Evolutionary conservation across 192 early-diverging fungal species (phyloP), one percentile per base, ranked within the genome.

Genomic region (Lobulomyces angularis): DNA sequence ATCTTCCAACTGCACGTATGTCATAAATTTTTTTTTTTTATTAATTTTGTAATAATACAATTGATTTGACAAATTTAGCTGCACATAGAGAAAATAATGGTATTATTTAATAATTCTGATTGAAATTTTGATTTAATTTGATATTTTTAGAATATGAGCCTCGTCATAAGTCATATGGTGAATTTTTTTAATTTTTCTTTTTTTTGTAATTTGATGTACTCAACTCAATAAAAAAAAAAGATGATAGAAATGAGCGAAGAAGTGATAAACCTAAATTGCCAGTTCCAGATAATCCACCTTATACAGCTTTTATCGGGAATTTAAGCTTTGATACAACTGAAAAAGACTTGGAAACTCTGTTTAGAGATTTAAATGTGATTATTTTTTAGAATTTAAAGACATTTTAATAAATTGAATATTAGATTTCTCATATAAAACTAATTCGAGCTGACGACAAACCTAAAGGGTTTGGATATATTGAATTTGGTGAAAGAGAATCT

Each of bases 391-490:
- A n/a, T 41, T 43, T 41, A 8, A n/a, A n/a, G n/a, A 27, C 0
- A 29, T 21, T 1, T 4, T 7, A 24, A 27, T 5, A 1, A 11
- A 26, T 21, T 20, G 21, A 14, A 21, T 5, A n/a, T 30, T 48
- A 82, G 74, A 77, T 93, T 44, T 66, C 62, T 45, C 71, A 69
- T 17, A 73, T 95, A 36, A 77, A 90, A 24, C 69, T 98, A 45
- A 63, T 89, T 41, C 72, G 71, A 43, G 87, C 92, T 60, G 71
- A 58, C 37, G 82, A 80, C 27, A 76, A 73, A 58, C 77, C 81
- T 34, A 90, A 90, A 55, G 95, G 95, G 25, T 96, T 84, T 52
- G 90, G 89, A 17, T 98, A 96, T 63, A 81, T 89, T 37, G 88
- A 95, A 71, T 98, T 98, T 56, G 77, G 81, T 17, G 77, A 79